Conservation (phyloP, 78 protist species). For the Bigelowiella natans region DNA sequence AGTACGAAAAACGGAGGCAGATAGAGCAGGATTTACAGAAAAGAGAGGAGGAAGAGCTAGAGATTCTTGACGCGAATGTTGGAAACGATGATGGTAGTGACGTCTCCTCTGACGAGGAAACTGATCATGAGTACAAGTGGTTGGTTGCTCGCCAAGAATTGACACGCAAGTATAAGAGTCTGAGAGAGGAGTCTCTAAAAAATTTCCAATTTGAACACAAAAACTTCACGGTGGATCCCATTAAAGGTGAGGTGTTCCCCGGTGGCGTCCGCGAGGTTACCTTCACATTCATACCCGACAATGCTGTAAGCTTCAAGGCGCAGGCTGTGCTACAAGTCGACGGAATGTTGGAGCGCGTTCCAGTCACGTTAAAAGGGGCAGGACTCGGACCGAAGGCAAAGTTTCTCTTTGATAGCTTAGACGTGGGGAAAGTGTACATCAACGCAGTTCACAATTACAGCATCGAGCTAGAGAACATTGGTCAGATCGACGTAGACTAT, state of each 20-base stretch:
- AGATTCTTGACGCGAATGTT: background rate
- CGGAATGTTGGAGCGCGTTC: constrained; percentile 18
- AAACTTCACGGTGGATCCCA: background rate
- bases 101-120: too few species aligned
- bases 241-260: background rate
- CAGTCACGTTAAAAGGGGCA: constrained; percentile 26
- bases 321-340: background rate
- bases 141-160: too few species aligned
- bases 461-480: background rate
- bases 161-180: too few species aligned
- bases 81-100: too few species aligned
- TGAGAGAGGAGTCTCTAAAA: background rate
- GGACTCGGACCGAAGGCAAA: constrained; percentile 43
- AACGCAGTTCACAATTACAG: background rate
- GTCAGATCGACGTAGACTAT: background rate
- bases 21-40: background rate
- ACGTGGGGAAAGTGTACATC: constrained; percentile 30
- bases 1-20: background rate
- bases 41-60: background rate
- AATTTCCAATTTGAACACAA: background rate
- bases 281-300: background rate
- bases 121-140: too few species aligned
- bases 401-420: constrained; percentile 33
- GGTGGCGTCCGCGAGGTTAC: background rate
- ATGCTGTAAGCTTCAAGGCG: background rate